phyloP scores from a whole-genome alignment of 345 rosid species.

The Sisymbrium altissimum region DNA sequence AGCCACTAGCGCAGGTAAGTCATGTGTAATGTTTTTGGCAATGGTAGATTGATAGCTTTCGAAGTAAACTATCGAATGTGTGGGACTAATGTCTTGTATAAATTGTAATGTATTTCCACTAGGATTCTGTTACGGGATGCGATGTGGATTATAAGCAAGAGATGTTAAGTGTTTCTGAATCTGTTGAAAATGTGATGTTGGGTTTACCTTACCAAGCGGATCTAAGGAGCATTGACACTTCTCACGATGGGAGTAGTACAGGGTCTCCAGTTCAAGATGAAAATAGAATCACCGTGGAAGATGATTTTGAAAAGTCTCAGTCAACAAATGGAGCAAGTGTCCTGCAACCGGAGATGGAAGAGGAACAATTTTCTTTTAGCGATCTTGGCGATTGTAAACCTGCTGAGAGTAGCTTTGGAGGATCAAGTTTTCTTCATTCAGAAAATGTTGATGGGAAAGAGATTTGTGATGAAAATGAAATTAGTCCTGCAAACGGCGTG shows the following conservation, averaged over 20 bases:
- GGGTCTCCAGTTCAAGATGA: constrained; percentile 31
- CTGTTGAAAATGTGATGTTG: constrained; percentile 8
- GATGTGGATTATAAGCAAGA: constrained; percentile 21
- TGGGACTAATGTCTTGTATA: constrained; percentile 11
- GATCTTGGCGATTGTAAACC: constrained; percentile 52
- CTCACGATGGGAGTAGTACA: constrained; percentile 27
- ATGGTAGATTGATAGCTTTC: neutral
- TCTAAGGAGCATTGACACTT: constrained; percentile 23
- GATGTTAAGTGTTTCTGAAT: constrained; percentile 24
- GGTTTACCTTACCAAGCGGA: constrained; percentile 18
- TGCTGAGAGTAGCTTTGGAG: constrained; percentile 21
- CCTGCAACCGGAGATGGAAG: constrained; percentile 49
- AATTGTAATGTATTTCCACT: constrained; percentile 22
- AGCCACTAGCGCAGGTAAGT: constrained; percentile 17
- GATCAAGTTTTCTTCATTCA: constrained; percentile 27
- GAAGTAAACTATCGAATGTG: neutral
- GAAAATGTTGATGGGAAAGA: constrained; percentile 28
- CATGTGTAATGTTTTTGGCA: neutral
- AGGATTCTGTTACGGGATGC: constrained; percentile 25
- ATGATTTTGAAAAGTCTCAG: constrained; percentile 19
- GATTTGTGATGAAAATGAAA: constrained; percentile 1
- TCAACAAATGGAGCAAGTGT: constrained; percentile 26
- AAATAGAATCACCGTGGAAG: constrained; percentile 16
- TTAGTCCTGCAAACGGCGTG: constrained; percentile 29
- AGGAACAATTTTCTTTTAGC: constrained; percentile 67